These are phyloP conservation scores for Alternaria infectoria DNA, from an alignment of 2,329 filamentous ascomycete species.

Conservation along the genomic window DNA sequence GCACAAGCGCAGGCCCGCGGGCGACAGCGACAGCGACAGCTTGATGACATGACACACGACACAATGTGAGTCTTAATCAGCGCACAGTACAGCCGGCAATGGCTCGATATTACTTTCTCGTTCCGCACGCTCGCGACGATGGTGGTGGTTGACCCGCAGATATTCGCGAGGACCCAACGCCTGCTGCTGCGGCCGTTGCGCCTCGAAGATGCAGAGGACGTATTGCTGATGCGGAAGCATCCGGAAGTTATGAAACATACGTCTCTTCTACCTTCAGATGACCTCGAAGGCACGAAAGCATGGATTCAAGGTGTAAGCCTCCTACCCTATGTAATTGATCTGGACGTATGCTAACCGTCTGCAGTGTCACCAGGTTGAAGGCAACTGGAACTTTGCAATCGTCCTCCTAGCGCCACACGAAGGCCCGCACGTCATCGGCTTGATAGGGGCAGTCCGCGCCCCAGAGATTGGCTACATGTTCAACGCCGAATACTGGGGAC, in stretches of 20 bases:
- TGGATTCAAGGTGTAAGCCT: constrained; percentile 47
- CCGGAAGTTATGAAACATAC: constrained; percentile 70
- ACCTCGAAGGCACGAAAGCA: constrained; percentile 45
- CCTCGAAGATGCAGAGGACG: constrained; percentile 57
- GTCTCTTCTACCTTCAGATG: constrained; percentile 56
- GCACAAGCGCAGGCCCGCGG: constrained; percentile 7
- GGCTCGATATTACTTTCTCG: constrained; percentile 13
- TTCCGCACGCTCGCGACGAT: constrained; percentile 24
- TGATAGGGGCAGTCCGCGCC: constrained; percentile 51
- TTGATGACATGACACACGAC: constrained; percentile 35
- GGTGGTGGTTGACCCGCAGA: constrained; percentile 42
- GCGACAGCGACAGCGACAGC: constrained; percentile 1
- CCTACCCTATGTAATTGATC: too few relatives aligned
- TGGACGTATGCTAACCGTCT: neutral
- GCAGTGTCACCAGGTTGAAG: constrained; percentile 34
- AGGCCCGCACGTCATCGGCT: constrained; percentile 47
- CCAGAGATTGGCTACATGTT: constrained; percentile 55
- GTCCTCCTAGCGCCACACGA: constrained; percentile 19
- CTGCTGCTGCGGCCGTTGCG: constrained; percentile 61
- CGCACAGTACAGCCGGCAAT: constrained; percentile 16
- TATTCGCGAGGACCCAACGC: constrained; percentile 55
- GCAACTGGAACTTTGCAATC: constrained; percentile 65
- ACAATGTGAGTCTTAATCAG: constrained; percentile 12
- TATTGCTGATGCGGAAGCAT: constrained; percentile 62
- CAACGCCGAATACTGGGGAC: constrained; percentile 48